Evolutionary conservation across 169 alveolate species (phyloP).

Genomic region (Eimeria falciformis): DNA sequence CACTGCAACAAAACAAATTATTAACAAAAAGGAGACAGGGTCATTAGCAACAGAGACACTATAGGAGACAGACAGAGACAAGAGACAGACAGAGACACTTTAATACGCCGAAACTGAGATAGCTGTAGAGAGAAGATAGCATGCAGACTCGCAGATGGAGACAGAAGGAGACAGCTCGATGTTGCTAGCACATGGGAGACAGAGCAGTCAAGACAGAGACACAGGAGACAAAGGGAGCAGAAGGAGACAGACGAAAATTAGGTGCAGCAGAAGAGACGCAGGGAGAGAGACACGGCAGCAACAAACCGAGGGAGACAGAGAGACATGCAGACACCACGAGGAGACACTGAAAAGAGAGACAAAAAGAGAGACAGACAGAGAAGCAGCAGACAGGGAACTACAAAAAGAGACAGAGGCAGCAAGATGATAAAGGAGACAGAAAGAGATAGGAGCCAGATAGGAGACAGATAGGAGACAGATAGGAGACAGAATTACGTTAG

Average conservation of each 20-base stretch:
- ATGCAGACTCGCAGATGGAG: not conserved
- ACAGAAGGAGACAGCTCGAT: not conserved
- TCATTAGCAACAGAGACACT: not conserved
- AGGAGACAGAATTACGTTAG: conserved; percentile 9
- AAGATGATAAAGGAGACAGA: not conserved
- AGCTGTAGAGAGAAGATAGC: no score
- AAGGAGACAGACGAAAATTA: not conserved
- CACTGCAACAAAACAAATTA: not conserved
- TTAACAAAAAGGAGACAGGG: not conserved
- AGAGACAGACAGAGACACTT: not conserved
- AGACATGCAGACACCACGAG: not conserved
- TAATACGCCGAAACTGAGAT: not conserved
- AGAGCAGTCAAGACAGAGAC: no score
- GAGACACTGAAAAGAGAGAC: not conserved
- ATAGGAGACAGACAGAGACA: not conserved
- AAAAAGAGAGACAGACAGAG: not conserved
- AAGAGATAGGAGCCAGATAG: not conserved
- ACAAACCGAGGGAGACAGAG: no score
- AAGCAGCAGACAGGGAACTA: not conserved
- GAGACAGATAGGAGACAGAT: no score
- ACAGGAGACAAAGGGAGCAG: no score
- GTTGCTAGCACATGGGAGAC: no score
- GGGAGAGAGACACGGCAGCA: not conserved
- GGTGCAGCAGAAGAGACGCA: not conserved
- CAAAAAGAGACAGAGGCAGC: not conserved